Evolutionary conservation across 2,329 filamentous ascomycete species (phyloP).

Genomic region (Fusarium euwallaceae): DNA sequence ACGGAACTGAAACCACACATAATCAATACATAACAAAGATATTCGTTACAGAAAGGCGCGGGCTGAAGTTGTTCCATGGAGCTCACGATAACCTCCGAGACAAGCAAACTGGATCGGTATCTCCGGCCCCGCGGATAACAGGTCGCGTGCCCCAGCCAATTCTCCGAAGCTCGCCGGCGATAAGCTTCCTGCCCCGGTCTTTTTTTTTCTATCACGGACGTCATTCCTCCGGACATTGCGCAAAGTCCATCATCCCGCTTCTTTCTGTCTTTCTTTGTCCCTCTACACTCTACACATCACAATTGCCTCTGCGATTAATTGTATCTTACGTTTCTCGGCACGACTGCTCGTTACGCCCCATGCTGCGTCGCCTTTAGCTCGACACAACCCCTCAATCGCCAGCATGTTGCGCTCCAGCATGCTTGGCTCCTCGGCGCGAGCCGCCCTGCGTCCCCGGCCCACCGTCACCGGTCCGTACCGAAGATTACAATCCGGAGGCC

Average conservation of each 20-base stretch:
- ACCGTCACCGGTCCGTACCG: slow-evolving; percentile 62
- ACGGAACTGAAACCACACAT: neutral
- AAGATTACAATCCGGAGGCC: slow-evolving; percentile 51
- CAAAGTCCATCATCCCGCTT: slow-evolving; percentile 17
- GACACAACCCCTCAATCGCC: slow-evolving; percentile 31
- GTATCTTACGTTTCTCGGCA: neutral
- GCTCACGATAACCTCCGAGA: neutral
- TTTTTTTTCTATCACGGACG: slow-evolving; percentile 42
- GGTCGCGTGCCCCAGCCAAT: slow-evolving; percentile 34
- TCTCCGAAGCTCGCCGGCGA: slow-evolving; percentile 42
- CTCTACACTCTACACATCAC: neutral
- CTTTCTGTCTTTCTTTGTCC: neutral
- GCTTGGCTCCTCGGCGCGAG: slow-evolving; percentile 40
- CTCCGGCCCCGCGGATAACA: slow-evolving; percentile 22
- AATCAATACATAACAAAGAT: neutral
- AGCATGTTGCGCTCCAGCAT: slow-evolving; percentile 49
- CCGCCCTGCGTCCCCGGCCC: slow-evolving; percentile 48
- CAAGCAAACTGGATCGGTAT: slow-evolving; percentile 12
- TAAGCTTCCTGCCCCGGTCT: slow-evolving; percentile 32
- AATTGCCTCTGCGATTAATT: neutral
- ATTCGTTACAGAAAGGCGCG: neutral
- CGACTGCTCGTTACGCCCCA: slow-evolving; percentile 11
- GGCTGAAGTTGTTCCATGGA: neutral
- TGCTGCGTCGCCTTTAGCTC: slow-evolving; percentile 22
- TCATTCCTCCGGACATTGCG: slow-evolving; percentile 33